Base-by-base conservation (phyloP, 192 early-diverging fungal genomes). In the Diversispora epigaea region DNA sequence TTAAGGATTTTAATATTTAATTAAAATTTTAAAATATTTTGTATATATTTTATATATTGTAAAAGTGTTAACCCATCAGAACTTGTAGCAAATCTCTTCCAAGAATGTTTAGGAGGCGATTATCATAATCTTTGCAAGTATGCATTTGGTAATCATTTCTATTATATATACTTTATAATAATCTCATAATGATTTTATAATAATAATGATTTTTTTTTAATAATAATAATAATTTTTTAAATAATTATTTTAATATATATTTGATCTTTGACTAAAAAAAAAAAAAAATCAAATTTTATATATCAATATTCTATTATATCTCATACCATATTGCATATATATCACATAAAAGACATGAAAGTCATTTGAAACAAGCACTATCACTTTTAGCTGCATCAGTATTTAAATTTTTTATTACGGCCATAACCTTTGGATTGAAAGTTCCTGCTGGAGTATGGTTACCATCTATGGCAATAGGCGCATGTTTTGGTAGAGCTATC, bases 401-500 rank as follows among this genome's bases (percentile, higher is more conserved):
- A 1, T 73, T 92, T 55, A 91, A 92, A 57, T 82, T 90, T 22
- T 49, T 85, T 22, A 76, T 94, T 10, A 92, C 90, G 5, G 80
- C 88, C 6, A 63, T 93, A 7, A 92, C 93, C 1, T 91, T 91
- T 80, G 94, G 93, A 1, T 70, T 90, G 41, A 80, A 86, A 5
- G 90, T 96, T 14, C 94, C 94, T 4, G 89, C 86, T 14, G 94
- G 94, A 41, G 89, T 93, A 71, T 93, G 94, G 73, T 85, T 93
- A 66, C 94, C 94, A 6, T 91, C 93, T 9, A 94, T 96, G 92
- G 92, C 88, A 11, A 91, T 93, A 57, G 94, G 94, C 1, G 96
- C 93, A 5, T 89, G 93, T n/a, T 92, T 96, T 84, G 96, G 96
- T 9, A 89, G 96, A n/a, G 89, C 92, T 6, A 62, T 97, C 40